Evolutionary conservation across 2,329 filamentous ascomycete genomes (phyloP).

Genomic region (Cladosporium sp.): DNA sequence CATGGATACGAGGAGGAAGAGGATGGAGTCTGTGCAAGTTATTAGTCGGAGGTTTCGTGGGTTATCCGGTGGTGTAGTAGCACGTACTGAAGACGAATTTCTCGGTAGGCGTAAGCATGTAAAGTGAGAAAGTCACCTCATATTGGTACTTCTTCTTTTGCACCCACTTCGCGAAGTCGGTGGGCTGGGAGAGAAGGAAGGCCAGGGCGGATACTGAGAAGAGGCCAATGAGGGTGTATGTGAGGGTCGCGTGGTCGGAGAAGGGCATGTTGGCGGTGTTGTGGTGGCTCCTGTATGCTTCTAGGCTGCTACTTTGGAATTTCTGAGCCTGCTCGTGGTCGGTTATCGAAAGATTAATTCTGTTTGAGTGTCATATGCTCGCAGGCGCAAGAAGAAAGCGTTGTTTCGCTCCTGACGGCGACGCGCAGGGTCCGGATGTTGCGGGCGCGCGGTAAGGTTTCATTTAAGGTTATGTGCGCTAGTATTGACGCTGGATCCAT

Average conservation of each 20-base stretch:
- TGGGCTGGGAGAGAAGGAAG: slow-evolving; percentile 49
- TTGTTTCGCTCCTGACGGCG: slow-evolving; percentile 9
- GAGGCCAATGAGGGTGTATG: slow-evolving; percentile 38
- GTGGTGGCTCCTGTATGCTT: not conserved
- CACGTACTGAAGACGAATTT: slow-evolving; percentile 94
- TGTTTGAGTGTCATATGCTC: not conserved
- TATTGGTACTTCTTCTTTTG: slow-evolving; percentile 97
- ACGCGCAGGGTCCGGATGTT: slow-evolving; percentile 6
- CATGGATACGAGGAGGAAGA: slow-evolving; percentile 87
- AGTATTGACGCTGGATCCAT: not conserved
- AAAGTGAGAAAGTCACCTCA: slow-evolving; percentile 92
- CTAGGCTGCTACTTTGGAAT: not conserved
- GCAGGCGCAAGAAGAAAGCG: slow-evolving; percentile 2
- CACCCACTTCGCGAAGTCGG: slow-evolving; percentile 74
- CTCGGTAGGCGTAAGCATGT: slow-evolving; percentile 96
- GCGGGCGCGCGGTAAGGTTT: slow-evolving; percentile 6
- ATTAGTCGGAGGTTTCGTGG: not conserved
- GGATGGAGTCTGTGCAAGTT: slow-evolving; percentile 70
- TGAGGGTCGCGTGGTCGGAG: slow-evolving; percentile 20
- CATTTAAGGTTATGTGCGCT: slow-evolving; percentile 13
- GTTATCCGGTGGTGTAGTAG: not conserved
- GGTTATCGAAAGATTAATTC: not conserved
- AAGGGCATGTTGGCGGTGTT: slow-evolving; percentile 15
- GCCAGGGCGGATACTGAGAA: slow-evolving; percentile 38
- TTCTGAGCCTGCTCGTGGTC: not conserved